phyloP scores from a whole-genome alignment of 2,329 filamentous ascomycete species.

The Dothidotthia symphoricarpi region DNA sequence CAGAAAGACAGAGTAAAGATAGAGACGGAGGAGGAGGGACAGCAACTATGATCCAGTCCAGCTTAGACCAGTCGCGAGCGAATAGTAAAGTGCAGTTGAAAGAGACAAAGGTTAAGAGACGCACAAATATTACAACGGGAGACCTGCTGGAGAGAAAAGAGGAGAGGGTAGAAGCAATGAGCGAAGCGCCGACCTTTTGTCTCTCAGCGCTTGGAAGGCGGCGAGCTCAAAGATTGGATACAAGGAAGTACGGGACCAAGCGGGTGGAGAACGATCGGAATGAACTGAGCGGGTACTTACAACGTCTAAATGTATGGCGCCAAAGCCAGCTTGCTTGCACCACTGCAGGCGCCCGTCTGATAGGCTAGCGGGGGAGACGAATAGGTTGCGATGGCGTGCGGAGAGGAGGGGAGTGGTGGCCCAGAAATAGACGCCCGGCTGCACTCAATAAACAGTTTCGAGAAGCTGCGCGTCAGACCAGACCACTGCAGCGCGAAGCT shows the following conservation, averaged over 20 bases:
- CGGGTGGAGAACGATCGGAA: conserved; percentile 35
- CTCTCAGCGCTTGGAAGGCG: conserved; percentile 40
- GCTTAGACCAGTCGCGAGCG: conserved; percentile 39
- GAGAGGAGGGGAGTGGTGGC: conserved; percentile 28
- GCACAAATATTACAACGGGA: conserved; percentile 44
- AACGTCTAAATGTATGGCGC: conserved; percentile 40
- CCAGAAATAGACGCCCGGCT: conserved; percentile 45
- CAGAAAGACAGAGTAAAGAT: conserved; percentile 8
- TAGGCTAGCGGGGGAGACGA: conserved; percentile 36
- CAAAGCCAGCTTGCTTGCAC: conserved; percentile 33
- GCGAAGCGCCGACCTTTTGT: conserved; percentile 44
- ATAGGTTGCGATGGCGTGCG: conserved; percentile 32
- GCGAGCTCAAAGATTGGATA: conserved; percentile 28
- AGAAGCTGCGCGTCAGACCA: conserved; percentile 33
- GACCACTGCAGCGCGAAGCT: conserved; percentile 25
- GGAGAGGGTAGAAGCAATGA: conserved; percentile 26
- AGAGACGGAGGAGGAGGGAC: conserved; percentile 28
- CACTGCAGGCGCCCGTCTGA: conserved; percentile 32
- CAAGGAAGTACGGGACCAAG: conserved; percentile 28
- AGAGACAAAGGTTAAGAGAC: conserved; percentile 32
- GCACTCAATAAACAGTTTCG: conserved; percentile 36
- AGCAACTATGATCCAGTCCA: conserved; percentile 41
- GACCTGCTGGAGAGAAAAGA: conserved; percentile 43
- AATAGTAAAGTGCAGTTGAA: conserved; percentile 17
- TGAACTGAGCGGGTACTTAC: conserved; percentile 43